A percentile compares a stretch with the other conserved stretches of the same genome.
phyloP scores from a whole-genome alignment of 169 alveolate species.

The Miamiensis avidus region DNA sequence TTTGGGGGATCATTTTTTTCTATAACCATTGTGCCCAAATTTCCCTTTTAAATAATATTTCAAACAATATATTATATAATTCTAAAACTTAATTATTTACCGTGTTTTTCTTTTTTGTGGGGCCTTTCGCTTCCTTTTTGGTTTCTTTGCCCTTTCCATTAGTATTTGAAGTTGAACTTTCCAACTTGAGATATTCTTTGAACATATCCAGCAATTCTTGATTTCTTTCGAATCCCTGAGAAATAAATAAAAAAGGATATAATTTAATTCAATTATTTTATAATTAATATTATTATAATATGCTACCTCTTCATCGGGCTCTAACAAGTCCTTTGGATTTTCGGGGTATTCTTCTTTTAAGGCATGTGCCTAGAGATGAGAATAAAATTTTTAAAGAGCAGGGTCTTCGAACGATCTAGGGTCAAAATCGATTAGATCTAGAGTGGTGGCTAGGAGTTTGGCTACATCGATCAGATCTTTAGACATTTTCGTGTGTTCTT shows the following conservation, averaged over 20 bases:
- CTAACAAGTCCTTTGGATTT: conserved; percentile 68
- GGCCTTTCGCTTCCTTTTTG: not conserved
- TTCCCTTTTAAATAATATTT: no score
- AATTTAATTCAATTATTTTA: no score
- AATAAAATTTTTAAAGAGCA: conserved; percentile 71
- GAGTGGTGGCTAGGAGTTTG: conserved; percentile 68
- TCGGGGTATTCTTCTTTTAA: conserved; percentile 76
- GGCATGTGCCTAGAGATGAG: conserved; percentile 80
- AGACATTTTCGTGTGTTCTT: conserved; percentile 36
- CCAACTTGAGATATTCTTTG: conserved; percentile 8
- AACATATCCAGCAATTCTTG: conserved; percentile 30
- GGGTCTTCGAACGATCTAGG: conserved; percentile 83
- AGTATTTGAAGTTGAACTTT: not conserved
- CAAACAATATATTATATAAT: no score
- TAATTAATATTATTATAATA: no score
- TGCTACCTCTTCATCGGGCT: conserved; percentile 77
- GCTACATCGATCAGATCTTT: conserved; percentile 55
- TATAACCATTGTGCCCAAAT: not conserved
- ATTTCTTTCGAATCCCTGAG: conserved; percentile 14
- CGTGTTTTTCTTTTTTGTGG: no score
- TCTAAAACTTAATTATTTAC: no score
- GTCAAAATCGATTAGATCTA: conserved; percentile 74
- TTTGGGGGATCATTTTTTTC: not conserved
- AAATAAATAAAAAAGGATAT: no score
- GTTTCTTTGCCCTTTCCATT: not conserved